These are phyloP conservation scores for Pyricularia pennisetigena DNA, from an alignment of 2,329 filamentous ascomycete species.

Conservation along the genomic window DNA sequence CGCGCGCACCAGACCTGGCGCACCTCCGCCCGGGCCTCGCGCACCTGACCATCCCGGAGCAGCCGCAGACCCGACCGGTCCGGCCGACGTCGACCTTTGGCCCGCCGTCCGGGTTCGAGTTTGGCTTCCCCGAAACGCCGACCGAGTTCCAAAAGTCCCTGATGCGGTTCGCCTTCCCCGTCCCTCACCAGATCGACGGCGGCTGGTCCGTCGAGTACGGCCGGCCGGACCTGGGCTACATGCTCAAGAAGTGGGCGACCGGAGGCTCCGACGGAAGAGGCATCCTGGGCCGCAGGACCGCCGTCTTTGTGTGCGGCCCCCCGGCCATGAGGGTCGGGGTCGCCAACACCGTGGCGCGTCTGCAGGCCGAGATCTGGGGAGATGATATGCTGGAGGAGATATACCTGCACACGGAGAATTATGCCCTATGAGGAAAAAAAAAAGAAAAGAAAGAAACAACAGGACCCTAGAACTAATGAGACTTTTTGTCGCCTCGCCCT, in stretches of 20 bases:
- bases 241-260: slow-evolving; percentile 73
- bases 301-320: slow-evolving; percentile 89
- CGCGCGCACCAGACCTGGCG: slow-evolving; percentile 42
- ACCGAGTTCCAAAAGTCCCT: slow-evolving; percentile 82
- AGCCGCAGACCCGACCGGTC: slow-evolving; percentile 12
- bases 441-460: too few relatives aligned
- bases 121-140: slow-evolving; percentile 75
- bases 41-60: slow-evolving; percentile 1
- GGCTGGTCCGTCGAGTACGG: slow-evolving; percentile 93
- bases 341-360: slow-evolving; percentile 68
- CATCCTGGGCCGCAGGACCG: slow-evolving; percentile 69
- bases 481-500: not conserved
- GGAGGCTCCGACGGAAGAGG: slow-evolving; percentile 56
- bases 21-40: slow-evolving; percentile 41
- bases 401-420: slow-evolving; percentile 91
- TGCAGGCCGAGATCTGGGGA: slow-evolving; percentile 78
- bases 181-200: slow-evolving; percentile 57
- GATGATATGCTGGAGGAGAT: slow-evolving; percentile 77
- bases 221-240: slow-evolving; percentile 76
- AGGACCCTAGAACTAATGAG: not conserved
- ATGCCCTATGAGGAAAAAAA: slow-evolving; percentile 54
- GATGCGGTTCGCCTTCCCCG: slow-evolving; percentile 81
- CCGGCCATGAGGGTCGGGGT: slow-evolving; percentile 81
- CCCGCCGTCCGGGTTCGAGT: slow-evolving; percentile 57
- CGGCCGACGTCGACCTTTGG: slow-evolving; percentile 48